Evolutionary conservation across 1,284 basidiomycete species (phyloP), one percentile per base, ranked within the genome.

Genomic region (Ganoderma multipileum): DNA sequence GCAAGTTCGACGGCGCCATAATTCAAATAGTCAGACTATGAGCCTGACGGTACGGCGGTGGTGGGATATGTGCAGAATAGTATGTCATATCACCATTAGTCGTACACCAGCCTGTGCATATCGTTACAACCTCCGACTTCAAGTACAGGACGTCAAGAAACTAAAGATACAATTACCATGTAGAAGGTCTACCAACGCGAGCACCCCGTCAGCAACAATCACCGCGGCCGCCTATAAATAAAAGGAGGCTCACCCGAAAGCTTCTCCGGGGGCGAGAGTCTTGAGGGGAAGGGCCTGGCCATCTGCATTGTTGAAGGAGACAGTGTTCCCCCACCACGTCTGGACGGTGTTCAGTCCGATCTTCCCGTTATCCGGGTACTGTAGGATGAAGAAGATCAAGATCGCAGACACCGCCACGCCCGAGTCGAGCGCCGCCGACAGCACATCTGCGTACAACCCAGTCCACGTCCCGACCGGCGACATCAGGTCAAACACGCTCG

Each of bases 251-350:
- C 60, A 77, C 77, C 85, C 86, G 71, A 87, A 87, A 5, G 76
- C 79, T 28, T 76, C 75, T 11, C 82, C 78, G 0, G 65, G 68
- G 1, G 78, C 73, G 11, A 85, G 60, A 1, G 68, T 11, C 64
- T 69, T 77, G 65, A 82, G 61, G 26, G 83, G 78, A 18, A 77
- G 67, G 38, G 76, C 78, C 4, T 63, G 44, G 20, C 73, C 81
- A 65, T 88, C 87, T 3, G 81, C 84, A 44, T 83, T 88, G 9
- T 82, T 80, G 63, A 67, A 66, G 66, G 76, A 83, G 9, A 87
- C 87, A 0, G 82, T 87, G 71, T 93, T 93, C 20, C 92, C 92
- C 92, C 91, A 93, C 92, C 91, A 93, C 3, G 66, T 66, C 71
- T 87, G 86, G 58, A 93, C 79, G 0, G 76, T 89, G 60, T 82